Evolutionary conservation across 805 yeast genomes (phyloP).

Genomic region (Yamadazyma philogaea): DNA sequence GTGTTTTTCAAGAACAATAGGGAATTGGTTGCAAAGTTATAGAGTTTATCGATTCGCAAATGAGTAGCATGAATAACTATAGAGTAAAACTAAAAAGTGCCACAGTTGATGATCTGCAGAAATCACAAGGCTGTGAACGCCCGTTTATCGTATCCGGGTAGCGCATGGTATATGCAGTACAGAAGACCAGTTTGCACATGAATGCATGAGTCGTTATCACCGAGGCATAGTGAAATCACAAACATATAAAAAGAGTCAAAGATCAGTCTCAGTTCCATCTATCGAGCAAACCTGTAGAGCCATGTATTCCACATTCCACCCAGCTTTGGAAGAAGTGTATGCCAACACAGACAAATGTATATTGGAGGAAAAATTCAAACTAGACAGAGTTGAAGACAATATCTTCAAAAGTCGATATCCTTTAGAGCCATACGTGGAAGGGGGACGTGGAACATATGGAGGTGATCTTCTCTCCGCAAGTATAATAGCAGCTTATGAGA

Average conservation of each 20-base stretch:
- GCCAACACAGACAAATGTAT: constrained; percentile 13
- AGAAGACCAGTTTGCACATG: background rate
- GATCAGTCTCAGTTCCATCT: background rate
- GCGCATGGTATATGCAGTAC: background rate
- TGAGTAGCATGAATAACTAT: background rate
- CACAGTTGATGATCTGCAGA: background rate
- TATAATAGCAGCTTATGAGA: constrained; percentile 34
- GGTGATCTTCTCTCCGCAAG: constrained; percentile 38
- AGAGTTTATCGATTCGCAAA: constrained; percentile 2
- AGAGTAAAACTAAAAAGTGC: too few species aligned
- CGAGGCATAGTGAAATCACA: background rate
- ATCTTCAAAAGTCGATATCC: constrained; percentile 19
- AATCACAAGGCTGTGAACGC: background rate
- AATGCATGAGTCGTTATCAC: constrained; percentile 3
- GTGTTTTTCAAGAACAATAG: constrained; percentile 19
- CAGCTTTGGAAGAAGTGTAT: constrained; percentile 14
- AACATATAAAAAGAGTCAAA: background rate
- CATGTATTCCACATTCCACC: constrained; percentile 5
- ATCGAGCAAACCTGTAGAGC: background rate
- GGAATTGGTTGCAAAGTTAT: constrained; percentile 18
- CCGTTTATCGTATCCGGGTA: background rate
- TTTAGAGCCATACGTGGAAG: constrained; percentile 18
- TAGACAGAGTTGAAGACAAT: constrained; percentile 10
- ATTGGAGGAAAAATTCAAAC: constrained; percentile 17
- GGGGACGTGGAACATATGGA: constrained; percentile 39